Percentiles rank a stretch among this genome's conserved stretches.
Conservation (phyloP, 345 rosid species). For the Geranium rotundifolium region DNA sequence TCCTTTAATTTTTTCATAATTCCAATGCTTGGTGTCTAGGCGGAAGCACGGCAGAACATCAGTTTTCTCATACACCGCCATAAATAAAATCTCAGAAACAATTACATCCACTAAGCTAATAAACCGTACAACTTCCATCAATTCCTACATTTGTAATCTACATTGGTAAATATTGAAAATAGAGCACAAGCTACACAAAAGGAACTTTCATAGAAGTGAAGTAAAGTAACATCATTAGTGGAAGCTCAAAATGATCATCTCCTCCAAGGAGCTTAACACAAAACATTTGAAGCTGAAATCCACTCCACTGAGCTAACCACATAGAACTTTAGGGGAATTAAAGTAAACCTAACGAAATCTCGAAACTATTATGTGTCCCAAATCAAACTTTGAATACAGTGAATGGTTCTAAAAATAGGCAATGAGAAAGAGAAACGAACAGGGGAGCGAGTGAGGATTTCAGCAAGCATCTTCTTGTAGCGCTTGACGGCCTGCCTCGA, state of each 20-base stretch:
- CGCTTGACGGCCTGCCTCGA: conserved; percentile 70
- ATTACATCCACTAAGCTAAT: no score
- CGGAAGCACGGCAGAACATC: background rate
- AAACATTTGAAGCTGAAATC: no score
- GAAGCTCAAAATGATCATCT: background rate
- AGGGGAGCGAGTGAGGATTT: conserved; percentile 49
- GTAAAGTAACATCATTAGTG: background rate
- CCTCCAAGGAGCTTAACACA: background rate
- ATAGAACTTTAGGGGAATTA: background rate
- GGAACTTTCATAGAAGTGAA: background rate
- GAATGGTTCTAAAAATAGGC: background rate
- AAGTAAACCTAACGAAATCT: background rate
- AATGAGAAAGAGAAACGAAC: conserved; percentile 13
- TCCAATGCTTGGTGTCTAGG: background rate
- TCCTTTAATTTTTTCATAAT: background rate
- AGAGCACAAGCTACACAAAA: background rate
- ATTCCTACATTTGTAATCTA: background rate
- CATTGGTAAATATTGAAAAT: background rate
- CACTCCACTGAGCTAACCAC: no score
- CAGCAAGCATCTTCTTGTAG: conserved; percentile 56
- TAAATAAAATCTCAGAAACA: no score
- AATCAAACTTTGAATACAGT: background rate
- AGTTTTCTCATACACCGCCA: no score
- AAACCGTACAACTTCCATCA: no score
- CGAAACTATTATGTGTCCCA: background rate